Evolutionary conservation across 495 filamentous ascomycete species (phyloP), one percentile per base, ranked within the genome.

Genomic region (Trichocladium antarcticum): DNA sequence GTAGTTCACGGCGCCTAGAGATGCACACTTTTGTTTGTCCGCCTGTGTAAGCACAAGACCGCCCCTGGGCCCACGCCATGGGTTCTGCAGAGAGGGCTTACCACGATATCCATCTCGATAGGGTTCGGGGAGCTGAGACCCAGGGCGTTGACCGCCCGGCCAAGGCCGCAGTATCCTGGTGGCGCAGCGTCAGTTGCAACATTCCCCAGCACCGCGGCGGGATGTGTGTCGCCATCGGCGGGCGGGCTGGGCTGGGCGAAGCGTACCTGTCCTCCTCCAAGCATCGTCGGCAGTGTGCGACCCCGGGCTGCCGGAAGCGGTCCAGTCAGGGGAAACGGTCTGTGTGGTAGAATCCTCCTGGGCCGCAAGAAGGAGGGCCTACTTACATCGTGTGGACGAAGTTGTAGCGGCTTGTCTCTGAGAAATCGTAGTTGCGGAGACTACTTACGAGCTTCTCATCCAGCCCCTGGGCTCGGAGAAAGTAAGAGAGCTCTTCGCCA

Each of bases 371-470:
- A 14, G 4, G 11, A 22, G 1, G n/a, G n/a, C n/a, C 5, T 31
- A 2, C 72, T 62, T 50, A 76, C 74, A 93, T 84, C 2, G 83
- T 80, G 48, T 95, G 86, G 5, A 95, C 78, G 59, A 95, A 94
- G n/a, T 71, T 80, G 47, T 87, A 73, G 6, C 75, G 67, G 0
- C 63, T 55, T 1, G 88, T 92, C 45, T 75, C 71, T 0, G 69
- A 71, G 55, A 89, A 95, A 55, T 95, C 86, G 64, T 87, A 95
- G 9, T 73, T 76, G 9, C 66, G 71, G 29, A 80, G 69, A 45
- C 74, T 87, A 28, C 57, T 56, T 37, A 84, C 63, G 6, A 89
- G 68, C 16, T 69, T 74, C 8, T 76, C 64, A n/a, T 81, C 69
- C 3, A 94, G 53, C 3, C 77, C 78, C 59, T 79, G 79, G 3